Conservation (phyloP, 2,329 filamentous ascomycete genomes). For the Chaetomium globosum region DNA sequence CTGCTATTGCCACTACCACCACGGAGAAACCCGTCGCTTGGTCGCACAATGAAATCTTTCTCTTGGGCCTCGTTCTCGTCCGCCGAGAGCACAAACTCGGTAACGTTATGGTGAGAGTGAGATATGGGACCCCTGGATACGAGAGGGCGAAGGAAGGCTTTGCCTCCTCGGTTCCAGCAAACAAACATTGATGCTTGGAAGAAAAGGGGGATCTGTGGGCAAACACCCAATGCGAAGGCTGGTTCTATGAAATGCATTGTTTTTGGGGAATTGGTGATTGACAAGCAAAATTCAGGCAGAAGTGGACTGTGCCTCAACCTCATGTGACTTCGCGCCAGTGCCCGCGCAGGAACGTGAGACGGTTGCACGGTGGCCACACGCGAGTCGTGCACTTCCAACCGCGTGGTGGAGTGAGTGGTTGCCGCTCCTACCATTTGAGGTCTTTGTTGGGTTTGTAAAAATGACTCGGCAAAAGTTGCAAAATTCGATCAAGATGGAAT, state of each 20-base stretch:
- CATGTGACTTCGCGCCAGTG: slow-evolving; percentile 30
- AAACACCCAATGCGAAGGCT: not conserved
- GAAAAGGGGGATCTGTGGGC: not conserved
- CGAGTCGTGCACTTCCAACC: slow-evolving; percentile 24
- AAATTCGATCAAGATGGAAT: not conserved
- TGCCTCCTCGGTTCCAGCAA: not conserved
- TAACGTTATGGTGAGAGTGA: too few species aligned
- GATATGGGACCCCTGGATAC: too few species aligned
- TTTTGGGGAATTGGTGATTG: not conserved
- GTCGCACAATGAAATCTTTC: not conserved
- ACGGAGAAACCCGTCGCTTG: slow-evolving; percentile 3
- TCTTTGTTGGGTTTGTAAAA: not conserved
- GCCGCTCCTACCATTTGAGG: slow-evolving; percentile 4
- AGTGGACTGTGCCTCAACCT: slow-evolving; percentile 10
- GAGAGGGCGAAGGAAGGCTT: not conserved
- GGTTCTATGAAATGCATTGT: not conserved
- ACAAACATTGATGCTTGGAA: not conserved
- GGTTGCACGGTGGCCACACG: slow-evolving; percentile 25
- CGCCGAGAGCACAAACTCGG: not conserved
- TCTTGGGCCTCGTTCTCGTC: not conserved
- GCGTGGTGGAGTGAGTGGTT: slow-evolving; percentile 19
- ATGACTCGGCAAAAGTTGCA: too few species aligned
- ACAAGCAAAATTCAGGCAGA: slow-evolving; percentile 9
- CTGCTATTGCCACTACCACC: not conserved
- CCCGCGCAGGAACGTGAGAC: slow-evolving; percentile 18